Conservation (phyloP, 2,329 filamentous ascomycete species). For the Lachnellula subtilissima region DNA sequence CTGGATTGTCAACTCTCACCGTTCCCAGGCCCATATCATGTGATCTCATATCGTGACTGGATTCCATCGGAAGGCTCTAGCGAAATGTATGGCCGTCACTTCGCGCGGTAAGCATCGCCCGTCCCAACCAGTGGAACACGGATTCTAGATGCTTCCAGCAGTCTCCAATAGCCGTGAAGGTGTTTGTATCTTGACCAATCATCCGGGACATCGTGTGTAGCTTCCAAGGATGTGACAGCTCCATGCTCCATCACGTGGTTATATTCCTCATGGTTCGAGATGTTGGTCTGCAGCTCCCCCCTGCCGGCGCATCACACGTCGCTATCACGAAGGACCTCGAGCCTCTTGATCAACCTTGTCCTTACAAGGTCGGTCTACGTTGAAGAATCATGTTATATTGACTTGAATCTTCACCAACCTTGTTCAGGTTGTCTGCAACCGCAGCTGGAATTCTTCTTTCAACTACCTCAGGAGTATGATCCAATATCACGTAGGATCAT, state of each 20-base stretch:
- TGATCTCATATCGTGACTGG: background rate
- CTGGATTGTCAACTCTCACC: background rate
- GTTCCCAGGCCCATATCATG: background rate
- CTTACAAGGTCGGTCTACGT: background rate
- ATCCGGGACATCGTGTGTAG: background rate
- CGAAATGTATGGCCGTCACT: background rate
- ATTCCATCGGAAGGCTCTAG: background rate
- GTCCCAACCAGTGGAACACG: conserved; percentile 1
- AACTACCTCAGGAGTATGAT: background rate
- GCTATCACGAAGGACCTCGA: background rate
- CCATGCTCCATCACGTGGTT: conserved; percentile 3
- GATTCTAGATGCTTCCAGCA: conserved; percentile 3
- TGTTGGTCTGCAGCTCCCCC: conserved; percentile 1
- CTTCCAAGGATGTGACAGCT: background rate
- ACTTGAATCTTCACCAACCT: conserved; percentile 1
- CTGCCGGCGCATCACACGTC: conserved; percentile 2
- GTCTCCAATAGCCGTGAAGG: background rate
- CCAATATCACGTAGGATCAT: conserved; percentile 1
- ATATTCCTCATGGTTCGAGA: background rate
- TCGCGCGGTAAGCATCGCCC: conserved; percentile 20
- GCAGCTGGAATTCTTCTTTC: conserved; percentile 2
- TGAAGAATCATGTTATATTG: background rate
- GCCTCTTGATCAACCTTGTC: background rate
- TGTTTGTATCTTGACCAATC: background rate
- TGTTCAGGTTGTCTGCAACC: conserved; percentile 9